A percentile compares a stretch with the other conserved stretches of the same genome.
These are phyloP conservation scores for Cercospora nicotianae DNA, from an alignment of 2,329 filamentous ascomycete species.

Conservation along the genomic window DNA sequence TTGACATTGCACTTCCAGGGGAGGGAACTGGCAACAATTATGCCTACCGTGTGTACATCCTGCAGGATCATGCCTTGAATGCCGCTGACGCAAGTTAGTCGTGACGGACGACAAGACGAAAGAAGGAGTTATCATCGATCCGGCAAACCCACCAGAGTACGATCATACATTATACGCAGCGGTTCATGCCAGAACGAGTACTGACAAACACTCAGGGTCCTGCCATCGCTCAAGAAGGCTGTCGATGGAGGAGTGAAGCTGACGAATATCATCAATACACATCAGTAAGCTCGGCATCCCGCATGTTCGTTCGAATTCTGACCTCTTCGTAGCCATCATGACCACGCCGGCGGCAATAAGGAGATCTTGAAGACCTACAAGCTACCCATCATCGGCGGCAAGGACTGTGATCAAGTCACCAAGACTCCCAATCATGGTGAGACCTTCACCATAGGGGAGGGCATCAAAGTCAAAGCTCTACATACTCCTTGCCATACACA, in stretches of 20 bases:
- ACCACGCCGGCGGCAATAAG: constrained; percentile 89
- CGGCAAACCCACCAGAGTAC: constrained; percentile 75
- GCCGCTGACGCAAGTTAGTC: constrained; percentile 28
- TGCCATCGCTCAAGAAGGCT: constrained; percentile 69
- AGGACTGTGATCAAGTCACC: constrained; percentile 78
- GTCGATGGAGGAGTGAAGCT: constrained; percentile 75
- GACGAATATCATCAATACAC: constrained; percentile 90
- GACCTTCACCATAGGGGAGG: constrained; percentile 75
- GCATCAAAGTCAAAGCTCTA: constrained; percentile 79
- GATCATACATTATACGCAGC: constrained; percentile 32
- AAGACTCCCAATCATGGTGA: constrained; percentile 73
- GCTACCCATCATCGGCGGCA: constrained; percentile 81
- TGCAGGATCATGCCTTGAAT: background rate
- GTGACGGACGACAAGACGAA: constrained; percentile 53
- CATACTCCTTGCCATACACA: constrained; percentile 98
- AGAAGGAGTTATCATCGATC: constrained; percentile 68
- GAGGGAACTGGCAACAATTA: constrained; percentile 78
- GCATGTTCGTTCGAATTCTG: background rate
- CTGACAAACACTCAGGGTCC: constrained; percentile 48
- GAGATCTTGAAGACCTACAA: constrained; percentile 66
- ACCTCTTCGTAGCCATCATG: constrained; percentile 69
- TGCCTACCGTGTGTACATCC: constrained; percentile 57
- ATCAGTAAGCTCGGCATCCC: constrained; percentile 67
- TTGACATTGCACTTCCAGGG: constrained; percentile 53
- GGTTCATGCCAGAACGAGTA: background rate